Percentiles rank a stretch among this genome's conserved stretches.
phyloP scores from a whole-genome alignment of 305 asterid genomes.

The Galium porrigens region DNA sequence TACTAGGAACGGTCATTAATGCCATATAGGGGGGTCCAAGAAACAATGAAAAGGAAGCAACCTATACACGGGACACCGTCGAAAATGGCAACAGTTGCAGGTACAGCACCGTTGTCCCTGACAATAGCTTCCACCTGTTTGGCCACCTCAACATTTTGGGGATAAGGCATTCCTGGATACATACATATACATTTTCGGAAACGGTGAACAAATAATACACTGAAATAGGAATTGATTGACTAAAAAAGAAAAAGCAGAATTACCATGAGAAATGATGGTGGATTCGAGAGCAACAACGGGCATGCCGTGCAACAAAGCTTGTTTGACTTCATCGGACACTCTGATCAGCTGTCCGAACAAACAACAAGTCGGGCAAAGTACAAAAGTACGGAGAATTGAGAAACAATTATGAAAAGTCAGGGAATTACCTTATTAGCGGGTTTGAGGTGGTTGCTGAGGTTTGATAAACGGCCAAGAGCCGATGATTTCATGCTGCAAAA shows the following conservation, averaged over 20 bases:
- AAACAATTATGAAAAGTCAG: neutral
- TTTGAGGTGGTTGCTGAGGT: conserved; percentile 18
- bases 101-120: conserved; percentile 63
- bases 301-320: conserved; percentile 54
- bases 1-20: neutral
- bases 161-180: conserved; percentile 87
- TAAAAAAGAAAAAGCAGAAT: neutral
- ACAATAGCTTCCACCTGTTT: conserved; percentile 65
- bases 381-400: neutral
- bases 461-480: conserved; percentile 15
- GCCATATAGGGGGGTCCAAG: neutral
- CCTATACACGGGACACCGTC: conserved; percentile 74
- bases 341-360: conserved; percentile 35
- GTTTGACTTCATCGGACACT: conserved; percentile 56
- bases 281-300: conserved; percentile 95
- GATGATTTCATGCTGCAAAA: conserved; percentile 8
- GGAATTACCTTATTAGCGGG: conserved; percentile 7
- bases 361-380: neutral
- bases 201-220: neutral
- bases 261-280: conserved; percentile 85
- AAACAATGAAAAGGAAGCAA: conserved; percentile 17
- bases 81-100: conserved; percentile 86
- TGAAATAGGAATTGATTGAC: neutral
- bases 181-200: neutral
- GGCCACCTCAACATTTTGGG: conserved; percentile 76